Base-by-base conservation (phyloP, 2,329 filamentous ascomycete genomes). In the Cladosporium sp. region DNA sequence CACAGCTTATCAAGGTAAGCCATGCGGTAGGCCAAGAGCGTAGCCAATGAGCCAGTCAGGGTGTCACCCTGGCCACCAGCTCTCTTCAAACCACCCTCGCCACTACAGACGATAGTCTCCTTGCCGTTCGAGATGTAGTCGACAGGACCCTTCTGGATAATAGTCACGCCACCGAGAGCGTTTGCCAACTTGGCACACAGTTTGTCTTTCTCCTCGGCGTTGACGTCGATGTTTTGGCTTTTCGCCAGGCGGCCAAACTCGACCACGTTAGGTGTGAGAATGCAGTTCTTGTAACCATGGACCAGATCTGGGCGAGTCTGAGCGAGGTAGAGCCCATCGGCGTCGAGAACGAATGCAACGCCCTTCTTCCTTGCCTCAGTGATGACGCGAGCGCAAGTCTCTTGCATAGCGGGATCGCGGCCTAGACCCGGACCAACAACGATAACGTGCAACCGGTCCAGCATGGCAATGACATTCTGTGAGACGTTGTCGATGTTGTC, bases 21-120 rank as follows among this genome's bases (percentile, higher is more conserved):
- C 72, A 87, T 87, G 61, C 93, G 82, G 87, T 93, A 99, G 1
- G 85, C 92, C 63, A 97, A 75, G 65, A 99, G 85, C 3, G 94
- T 97, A 1, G 89, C 94, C 64, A 99, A 78, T 36, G 87, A 87
- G 1, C 94, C 94, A 0, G 94, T 97, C 64, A 99, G 78, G 3
- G 94, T 97, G 75, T 99, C 94, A 1, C 94, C 94, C 76, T 99
- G 94, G 0, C 94, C 94, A 50, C 93, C 94, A 59, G 90, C 93
- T 64, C 94, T 82, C 83, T 99, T 99, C 73, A 86, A 75, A 1
- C 93, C 93, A 8, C 94, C 94, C 68, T 85, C 76, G 2, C 92
- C 76, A 66, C 96, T 92, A 25, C 88, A 89, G 0, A 88, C 78
- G 25, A 92, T 75, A n/a, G 89, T 96, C 56, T 81, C 80, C 59